Conservation (phyloP, 805 yeast species). For the Cyberlindnera petersonii region DNA sequence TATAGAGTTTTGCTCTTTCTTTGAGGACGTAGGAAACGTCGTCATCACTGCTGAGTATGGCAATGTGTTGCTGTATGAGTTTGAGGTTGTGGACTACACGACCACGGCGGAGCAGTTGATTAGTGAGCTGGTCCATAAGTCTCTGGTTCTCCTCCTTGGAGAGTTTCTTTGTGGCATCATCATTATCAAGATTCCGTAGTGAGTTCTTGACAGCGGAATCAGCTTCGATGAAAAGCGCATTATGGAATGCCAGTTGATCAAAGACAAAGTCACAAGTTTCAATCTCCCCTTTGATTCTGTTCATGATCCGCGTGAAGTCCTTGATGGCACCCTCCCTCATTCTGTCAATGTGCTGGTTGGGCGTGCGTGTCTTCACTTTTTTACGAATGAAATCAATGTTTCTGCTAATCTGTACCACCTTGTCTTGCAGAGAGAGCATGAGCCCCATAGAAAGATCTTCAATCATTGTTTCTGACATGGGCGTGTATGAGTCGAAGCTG, state of each 20-base stretch:
- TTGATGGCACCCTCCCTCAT: constrained; percentile 14
- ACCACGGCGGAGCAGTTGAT: constrained; percentile 8
- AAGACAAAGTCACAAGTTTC: constrained; percentile 8
- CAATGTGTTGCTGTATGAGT: constrained; percentile 13
- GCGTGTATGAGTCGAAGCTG: constrained; percentile 14
- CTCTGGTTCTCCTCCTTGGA: not conserved
- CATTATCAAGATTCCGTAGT: too few species aligned
- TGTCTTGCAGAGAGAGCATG: constrained; percentile 16
- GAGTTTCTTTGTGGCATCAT: too few species aligned
- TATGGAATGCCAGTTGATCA: constrained; percentile 11
- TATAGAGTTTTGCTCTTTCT: constrained; percentile 28
- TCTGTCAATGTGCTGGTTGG: constrained; percentile 22
- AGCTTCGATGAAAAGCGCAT: constrained; percentile 9
- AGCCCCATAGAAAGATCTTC: constrained; percentile 13
- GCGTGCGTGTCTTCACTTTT: constrained; percentile 15
- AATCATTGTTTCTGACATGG: constrained; percentile 13
- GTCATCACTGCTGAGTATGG: constrained; percentile 14
- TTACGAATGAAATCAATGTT: constrained; percentile 22
- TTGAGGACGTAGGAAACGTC: constrained; percentile 28
- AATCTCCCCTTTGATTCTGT: constrained; percentile 13
- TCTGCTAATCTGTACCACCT: constrained; percentile 19
- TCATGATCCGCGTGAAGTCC: constrained; percentile 20
- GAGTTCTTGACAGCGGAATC: not conserved
- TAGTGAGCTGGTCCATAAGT: constrained; percentile 1
- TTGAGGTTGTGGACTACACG: constrained; percentile 15